Conservation (phyloP, 768 basidiomycete genomes). For the Pleurotus citrinopileatus region DNA sequence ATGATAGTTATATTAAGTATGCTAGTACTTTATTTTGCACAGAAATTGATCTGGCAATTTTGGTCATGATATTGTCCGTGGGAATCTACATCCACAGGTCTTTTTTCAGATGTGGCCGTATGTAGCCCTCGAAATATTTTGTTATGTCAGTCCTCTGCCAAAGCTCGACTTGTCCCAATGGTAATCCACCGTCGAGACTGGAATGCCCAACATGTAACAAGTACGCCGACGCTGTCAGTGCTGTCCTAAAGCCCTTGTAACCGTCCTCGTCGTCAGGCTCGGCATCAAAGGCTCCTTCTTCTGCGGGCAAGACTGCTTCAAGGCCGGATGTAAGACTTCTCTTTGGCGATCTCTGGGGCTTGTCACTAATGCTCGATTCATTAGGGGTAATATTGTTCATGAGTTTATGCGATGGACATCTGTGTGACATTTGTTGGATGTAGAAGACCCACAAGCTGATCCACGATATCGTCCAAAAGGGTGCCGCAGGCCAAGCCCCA, state of each 20-base stretch:
- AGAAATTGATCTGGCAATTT: no score
- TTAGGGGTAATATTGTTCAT: conserved; percentile 22
- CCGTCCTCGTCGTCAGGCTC: conserved; percentile 41
- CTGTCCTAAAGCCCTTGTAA: conserved; percentile 2
- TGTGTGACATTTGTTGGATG: conserved; percentile 6
- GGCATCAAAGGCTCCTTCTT: conserved; percentile 86
- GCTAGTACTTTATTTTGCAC: no score
- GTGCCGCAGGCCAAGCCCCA: background rate
- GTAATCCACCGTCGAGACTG: conserved; percentile 79
- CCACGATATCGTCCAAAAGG: conserved; percentile 50
- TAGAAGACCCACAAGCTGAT: conserved; percentile 84
- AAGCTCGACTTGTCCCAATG: conserved; percentile 69
- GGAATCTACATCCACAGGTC: background rate
- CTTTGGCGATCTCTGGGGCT: conserved; percentile 8
- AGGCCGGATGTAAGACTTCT: conserved; percentile 75
- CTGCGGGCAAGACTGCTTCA: conserved; percentile 96
- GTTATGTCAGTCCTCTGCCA: conserved; percentile 49
- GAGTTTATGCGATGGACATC: background rate
- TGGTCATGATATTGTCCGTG: no score
- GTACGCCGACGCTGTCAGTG: conserved; percentile 38
- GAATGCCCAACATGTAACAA: conserved; percentile 96
- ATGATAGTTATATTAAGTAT: background rate
- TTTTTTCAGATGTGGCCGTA: no score
- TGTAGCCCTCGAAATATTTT: background rate
- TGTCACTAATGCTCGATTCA: background rate